Evolutionary conservation across 2,329 filamentous ascomycete genomes (phyloP).

Genomic region (Proliferodiscus dingleyae): DNA sequence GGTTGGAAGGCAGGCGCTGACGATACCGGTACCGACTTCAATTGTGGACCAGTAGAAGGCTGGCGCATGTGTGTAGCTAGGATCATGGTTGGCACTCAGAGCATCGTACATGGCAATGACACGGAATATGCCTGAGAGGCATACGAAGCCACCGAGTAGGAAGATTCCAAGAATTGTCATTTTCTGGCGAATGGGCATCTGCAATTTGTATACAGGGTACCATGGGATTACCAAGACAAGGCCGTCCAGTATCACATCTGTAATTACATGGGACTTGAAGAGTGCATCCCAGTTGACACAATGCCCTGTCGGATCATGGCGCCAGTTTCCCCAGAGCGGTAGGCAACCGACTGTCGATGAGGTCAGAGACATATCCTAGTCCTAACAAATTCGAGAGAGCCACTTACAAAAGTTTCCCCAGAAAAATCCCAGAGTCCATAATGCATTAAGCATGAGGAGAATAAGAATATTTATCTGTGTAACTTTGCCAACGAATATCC

Average conservation of each 20-base stretch:
- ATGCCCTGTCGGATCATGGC: not conserved
- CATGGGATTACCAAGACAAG: not conserved
- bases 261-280: not conserved
- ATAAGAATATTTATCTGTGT: not conserved
- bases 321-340: not conserved
- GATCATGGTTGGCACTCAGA: not conserved
- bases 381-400: not conserved
- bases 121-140: not conserved
- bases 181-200: not conserved
- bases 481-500: not conserved
- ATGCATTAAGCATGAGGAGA: not conserved
- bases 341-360: not conserved
- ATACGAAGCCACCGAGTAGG: not conserved
- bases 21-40: not conserved
- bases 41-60: not conserved
- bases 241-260: not conserved
- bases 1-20: not conserved
- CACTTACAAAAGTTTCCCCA: not conserved
- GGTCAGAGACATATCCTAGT: too few species aligned
- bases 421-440: not conserved
- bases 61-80: not conserved
- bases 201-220: not conserved
- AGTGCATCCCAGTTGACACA: not conserved
- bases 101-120: not conserved
- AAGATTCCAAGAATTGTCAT: not conserved